phyloP scores from a whole-genome alignment of 768 basidiomycete species.

The Termitomyces sp. region DNA sequence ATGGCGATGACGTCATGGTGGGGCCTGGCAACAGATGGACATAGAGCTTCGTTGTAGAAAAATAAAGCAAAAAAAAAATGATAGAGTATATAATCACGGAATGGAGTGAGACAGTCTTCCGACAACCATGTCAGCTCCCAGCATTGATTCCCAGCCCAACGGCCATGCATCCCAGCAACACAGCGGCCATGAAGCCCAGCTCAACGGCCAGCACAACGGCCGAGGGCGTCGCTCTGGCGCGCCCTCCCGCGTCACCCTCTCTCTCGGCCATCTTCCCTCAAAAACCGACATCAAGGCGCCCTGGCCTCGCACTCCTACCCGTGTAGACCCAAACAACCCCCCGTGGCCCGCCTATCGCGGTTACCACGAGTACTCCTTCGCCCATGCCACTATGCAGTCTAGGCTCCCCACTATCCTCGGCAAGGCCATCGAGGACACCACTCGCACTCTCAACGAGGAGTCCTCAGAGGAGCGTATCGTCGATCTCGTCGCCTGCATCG shows the following conservation, averaged over 20 bases:
- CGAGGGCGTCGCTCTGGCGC: conserved; percentile 20
- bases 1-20: conserved; percentile 9
- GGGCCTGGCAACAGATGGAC: neutral
- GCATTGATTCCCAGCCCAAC: neutral
- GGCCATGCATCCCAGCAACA: neutral
- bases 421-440: conserved; percentile 91
- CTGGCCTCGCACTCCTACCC: conserved; percentile 71
- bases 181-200: neutral
- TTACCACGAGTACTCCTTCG: conserved; percentile 78
- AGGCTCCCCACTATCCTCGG: conserved; percentile 92
- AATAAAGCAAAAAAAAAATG: neutral
- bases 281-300: conserved; percentile 68
- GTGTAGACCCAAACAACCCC: conserved; percentile 80
- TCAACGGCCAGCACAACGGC: neutral
- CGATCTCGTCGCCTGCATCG: conserved; percentile 81
- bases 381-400: conserved; percentile 93
- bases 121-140: conserved; percentile 9
- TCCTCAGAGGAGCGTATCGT: conserved; percentile 76
- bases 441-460: conserved; percentile 83
- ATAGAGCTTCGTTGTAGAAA: neutral
- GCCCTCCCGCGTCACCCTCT: conserved; percentile 61
- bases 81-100: neutral
- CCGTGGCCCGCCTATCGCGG: conserved; percentile 81
- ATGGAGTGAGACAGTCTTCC: neutral
- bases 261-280: conserved; percentile 67